phyloP scores from a whole-genome alignment of 441 rosid species.

The Gossypium davidsonii region DNA sequence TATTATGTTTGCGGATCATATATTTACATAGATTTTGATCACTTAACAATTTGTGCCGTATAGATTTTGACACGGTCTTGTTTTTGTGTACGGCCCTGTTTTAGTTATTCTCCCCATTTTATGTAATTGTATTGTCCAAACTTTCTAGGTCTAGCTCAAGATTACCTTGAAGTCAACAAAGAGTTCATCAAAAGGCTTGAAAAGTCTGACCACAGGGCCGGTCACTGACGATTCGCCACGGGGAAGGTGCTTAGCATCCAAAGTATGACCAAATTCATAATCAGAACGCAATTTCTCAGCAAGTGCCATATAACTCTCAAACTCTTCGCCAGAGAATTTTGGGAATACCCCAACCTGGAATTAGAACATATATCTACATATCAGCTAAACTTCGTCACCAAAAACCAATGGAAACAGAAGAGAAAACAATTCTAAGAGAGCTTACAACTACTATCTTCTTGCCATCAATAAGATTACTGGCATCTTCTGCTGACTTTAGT shows the following conservation, averaged over 20 bases:
- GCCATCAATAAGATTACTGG: conserved; percentile 45
- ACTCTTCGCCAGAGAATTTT: conserved; percentile 78
- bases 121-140: background rate
- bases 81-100: background rate
- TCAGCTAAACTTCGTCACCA: background rate
- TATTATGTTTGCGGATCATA: background rate
- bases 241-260: conserved; percentile 81
- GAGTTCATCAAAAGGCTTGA: conserved; percentile 95
- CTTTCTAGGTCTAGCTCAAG: background rate
- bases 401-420: background rate
- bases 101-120: background rate
- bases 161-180: conserved; percentile 77
- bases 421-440: background rate
- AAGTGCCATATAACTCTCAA: conserved; percentile 51
- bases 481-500: conserved; percentile 64
- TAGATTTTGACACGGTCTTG: background rate
- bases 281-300: conserved; percentile 85
- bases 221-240: conserved; percentile 74
- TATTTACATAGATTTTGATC: background rate
- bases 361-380: background rate
- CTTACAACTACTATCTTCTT: conserved; percentile 72
- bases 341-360: conserved; percentile 90
- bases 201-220: conserved; percentile 81
- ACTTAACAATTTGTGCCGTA: background rate
- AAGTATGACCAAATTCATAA: conserved; percentile 79